These are phyloP conservation scores for Biancaea sappan DNA, from an alignment of 306 rosid genomes.

Conservation along the genomic window DNA sequence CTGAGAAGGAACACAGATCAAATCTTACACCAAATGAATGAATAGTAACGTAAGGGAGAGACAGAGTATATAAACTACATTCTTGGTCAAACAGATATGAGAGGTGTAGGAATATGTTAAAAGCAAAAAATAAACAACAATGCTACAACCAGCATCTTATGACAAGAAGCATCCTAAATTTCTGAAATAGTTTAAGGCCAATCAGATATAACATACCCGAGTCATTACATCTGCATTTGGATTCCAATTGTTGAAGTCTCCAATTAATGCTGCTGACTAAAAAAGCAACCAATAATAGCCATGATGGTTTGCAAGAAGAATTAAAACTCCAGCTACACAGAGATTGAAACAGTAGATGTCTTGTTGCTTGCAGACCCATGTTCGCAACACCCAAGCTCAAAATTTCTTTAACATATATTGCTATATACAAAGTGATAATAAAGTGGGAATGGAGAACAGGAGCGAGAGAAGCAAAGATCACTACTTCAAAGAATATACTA, in stretches of 20 bases:
- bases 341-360: background rate
- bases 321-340: background rate
- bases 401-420: background rate
- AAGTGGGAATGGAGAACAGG: background rate
- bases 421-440: background rate
- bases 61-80: background rate
- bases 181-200: background rate
- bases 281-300: slow-evolving; percentile 26
- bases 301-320: background rate
- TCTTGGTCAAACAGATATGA: background rate
- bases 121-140: background rate
- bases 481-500: background rate
- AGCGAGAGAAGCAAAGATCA: background rate
- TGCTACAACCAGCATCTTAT: background rate
- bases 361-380: background rate
- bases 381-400: background rate
- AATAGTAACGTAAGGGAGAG: background rate
- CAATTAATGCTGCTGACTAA: slow-evolving; percentile 77
- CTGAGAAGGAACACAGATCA: background rate
- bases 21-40: background rate
- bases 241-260: slow-evolving; percentile 86
- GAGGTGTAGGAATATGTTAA: background rate
- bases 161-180: background rate
- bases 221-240: slow-evolving; percentile 69
- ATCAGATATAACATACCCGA: slow-evolving; percentile 49